Evolutionary conservation across 495 filamentous ascomycete species (phyloP), one percentile per base, ranked within the genome.

Genomic region (Aspergillus sclerotiicarbonarius): DNA sequence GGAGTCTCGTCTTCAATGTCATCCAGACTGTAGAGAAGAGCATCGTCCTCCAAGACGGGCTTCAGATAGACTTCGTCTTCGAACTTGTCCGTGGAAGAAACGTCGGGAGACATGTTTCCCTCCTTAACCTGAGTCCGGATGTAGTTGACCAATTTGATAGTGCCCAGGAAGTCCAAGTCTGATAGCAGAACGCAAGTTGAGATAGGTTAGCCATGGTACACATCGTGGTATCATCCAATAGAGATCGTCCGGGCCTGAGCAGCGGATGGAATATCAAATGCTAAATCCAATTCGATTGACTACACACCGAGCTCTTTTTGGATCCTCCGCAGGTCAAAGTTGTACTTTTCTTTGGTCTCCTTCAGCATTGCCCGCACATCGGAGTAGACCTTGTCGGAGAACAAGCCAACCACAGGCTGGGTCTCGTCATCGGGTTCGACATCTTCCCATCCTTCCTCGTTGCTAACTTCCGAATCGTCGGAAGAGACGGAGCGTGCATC

Each of bases 31-130:
- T 93, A 89, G 32, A 98, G 77, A 39, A 96, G 76, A 13, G 92
- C 87, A 59, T 98, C 92, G 64, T 96, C 91, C 62, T 95, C 90
- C n/a, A 98, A 71, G 9, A 90, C 86, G 1, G 92, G 93, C 71
- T 89, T 87, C 51, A 96, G 71, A 63, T 86, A 94, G 52, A 77
- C 71, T 54, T 98, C 92, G 54, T 90, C 85, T 30, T 86, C 76
- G 61, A 95, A 87, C 32, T 82, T 74, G 13, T 72, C 71, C 57
- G 73, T 77, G 9, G 81, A 79, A 46, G 86, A 83, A 31, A 86
- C 71, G 53, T 82, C 74, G 1, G 82, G 80, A 4, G 79, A 69
- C 10, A 71, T 63, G 44, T 82, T 77, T 39, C 83, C 85, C 47
- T 64, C 67, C 58, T 79, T 77, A 8, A 81, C 80, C 58, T 82